phyloP scores from a whole-genome alignment of 1,284 basidiomycete species.

The Erythrobasidium hasegawianum region DNA sequence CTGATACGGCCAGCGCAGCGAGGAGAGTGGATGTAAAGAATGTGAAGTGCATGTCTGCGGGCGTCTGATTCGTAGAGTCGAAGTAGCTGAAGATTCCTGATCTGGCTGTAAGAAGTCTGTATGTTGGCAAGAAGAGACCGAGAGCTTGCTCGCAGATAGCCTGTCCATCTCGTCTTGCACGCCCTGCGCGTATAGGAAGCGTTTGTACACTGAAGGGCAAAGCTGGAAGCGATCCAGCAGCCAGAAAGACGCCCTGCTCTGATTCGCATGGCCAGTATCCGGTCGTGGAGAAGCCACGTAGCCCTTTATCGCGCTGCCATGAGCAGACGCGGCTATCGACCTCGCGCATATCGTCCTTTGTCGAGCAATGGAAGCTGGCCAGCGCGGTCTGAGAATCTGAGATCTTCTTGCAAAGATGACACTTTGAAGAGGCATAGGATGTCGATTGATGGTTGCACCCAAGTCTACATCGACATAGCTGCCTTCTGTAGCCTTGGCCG shows the following conservation, averaged over 20 bases:
- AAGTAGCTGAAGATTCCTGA: not conserved
- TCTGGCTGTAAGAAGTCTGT: not conserved
- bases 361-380: not conserved
- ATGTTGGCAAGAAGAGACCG: not conserved
- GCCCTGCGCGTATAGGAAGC: too few species aligned
- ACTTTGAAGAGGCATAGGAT: not conserved
- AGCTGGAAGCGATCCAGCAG: not conserved
- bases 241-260: not conserved
- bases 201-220: not conserved
- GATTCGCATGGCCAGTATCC: not conserved
- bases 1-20: not conserved
- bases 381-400: not conserved
- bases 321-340: not conserved
- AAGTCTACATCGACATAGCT: constrained; percentile 17
- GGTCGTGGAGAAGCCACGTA: not conserved
- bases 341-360: not conserved
- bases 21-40: not conserved
- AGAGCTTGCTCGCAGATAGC: not conserved
- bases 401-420: not conserved
- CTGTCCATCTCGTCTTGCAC: not conserved
- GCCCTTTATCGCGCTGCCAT: not conserved
- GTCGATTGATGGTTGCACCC: too few species aligned
- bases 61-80: not conserved
- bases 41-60: not conserved
- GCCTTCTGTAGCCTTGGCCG: constrained; percentile 54